A percentile compares a stretch with the other conserved stretches of the same genome.
Conservation (phyloP, 192 early-diverging fungal genomes). For the Backusella tarrabulga region DNA sequence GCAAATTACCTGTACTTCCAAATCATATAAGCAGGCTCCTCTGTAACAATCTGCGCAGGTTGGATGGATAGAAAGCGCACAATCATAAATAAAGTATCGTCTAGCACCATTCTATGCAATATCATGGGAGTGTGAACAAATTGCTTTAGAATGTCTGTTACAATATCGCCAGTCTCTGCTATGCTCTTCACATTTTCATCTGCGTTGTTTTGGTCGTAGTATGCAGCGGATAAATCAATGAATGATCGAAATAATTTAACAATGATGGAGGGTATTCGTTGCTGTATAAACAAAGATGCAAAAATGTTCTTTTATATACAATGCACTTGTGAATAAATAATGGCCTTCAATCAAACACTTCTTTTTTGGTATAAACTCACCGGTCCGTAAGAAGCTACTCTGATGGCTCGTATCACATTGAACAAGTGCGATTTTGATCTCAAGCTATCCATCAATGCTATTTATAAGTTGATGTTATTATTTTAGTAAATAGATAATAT, state of each 20-base stretch:
- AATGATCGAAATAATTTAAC: constrained; percentile 41
- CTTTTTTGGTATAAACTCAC: constrained; percentile 34
- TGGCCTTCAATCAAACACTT: neutral
- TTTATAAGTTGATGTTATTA: neutral
- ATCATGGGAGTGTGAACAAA: constrained; percentile 34
- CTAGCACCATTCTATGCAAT: constrained; percentile 29
- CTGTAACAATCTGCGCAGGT: constrained; percentile 5
- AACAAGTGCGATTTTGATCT: constrained; percentile 36
- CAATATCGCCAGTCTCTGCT: constrained; percentile 25
- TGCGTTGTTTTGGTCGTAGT: constrained; percentile 9
- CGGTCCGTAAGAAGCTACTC: constrained; percentile 47
- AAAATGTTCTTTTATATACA: constrained; percentile 24
- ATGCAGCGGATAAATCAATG: constrained; percentile 31
- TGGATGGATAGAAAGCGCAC: constrained; percentile 33
- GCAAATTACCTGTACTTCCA: constrained; percentile 38
- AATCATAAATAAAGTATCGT: constrained; percentile 41
- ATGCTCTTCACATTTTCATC: constrained; percentile 17
- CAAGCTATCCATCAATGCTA: constrained; percentile 35
- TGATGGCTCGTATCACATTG: constrained; percentile 41
- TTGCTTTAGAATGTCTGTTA: constrained; percentile 34
- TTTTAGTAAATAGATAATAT: constrained; percentile 5
- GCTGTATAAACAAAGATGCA: constrained; percentile 35
- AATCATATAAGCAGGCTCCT: constrained; percentile 14
- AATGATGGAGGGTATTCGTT: constrained; percentile 39
- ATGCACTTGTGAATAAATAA: neutral